These are phyloP conservation scores for Spathaspora passalidarum DNA, from an alignment of 805 yeast genomes.

Conservation along the genomic window DNA sequence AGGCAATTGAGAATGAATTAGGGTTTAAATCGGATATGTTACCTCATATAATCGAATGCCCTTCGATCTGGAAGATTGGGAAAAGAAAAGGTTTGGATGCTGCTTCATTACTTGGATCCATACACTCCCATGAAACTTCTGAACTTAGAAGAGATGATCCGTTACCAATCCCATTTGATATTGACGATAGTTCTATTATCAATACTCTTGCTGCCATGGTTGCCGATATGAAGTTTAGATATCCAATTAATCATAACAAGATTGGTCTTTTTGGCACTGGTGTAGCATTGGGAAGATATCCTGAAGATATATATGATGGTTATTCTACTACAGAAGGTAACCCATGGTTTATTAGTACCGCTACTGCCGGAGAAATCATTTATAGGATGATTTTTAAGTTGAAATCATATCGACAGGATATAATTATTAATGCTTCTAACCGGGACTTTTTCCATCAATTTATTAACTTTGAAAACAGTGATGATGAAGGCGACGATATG, in stretches of 20 bases:
- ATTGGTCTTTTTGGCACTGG: slow-evolving; percentile 39
- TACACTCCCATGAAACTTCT: slow-evolving; percentile 39
- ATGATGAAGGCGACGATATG: slow-evolving; percentile 14
- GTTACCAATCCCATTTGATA: slow-evolving; percentile 55
- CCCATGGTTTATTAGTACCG: slow-evolving; percentile 88
- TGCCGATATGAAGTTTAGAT: slow-evolving; percentile 66
- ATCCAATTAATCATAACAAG: slow-evolving; percentile 66
- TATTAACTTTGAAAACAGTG: slow-evolving; percentile 19
- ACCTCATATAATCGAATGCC: slow-evolving; percentile 71
- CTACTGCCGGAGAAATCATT: slow-evolving; percentile 63
- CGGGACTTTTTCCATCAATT: slow-evolving; percentile 32
- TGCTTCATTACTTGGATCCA: slow-evolving; percentile 59
- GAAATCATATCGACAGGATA: slow-evolving; percentile 36
- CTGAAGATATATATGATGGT: slow-evolving; percentile 89
- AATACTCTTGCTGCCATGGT: slow-evolving; percentile 64
- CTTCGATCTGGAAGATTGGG: slow-evolving; percentile 37
- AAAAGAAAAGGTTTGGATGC: slow-evolving; percentile 73
- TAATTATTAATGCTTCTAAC: slow-evolving; percentile 35
- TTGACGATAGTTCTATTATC: slow-evolving; percentile 53
- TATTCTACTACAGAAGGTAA: slow-evolving; percentile 71
- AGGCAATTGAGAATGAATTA: slow-evolving; percentile 35
- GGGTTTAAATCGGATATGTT: slow-evolving; percentile 34
- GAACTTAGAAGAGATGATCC: slow-evolving; percentile 31
- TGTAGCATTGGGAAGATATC: slow-evolving; percentile 84
- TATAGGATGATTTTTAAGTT: slow-evolving; percentile 52